Conservation (phyloP, 768 basidiomycete species). For the Hericium rajendrae region DNA sequence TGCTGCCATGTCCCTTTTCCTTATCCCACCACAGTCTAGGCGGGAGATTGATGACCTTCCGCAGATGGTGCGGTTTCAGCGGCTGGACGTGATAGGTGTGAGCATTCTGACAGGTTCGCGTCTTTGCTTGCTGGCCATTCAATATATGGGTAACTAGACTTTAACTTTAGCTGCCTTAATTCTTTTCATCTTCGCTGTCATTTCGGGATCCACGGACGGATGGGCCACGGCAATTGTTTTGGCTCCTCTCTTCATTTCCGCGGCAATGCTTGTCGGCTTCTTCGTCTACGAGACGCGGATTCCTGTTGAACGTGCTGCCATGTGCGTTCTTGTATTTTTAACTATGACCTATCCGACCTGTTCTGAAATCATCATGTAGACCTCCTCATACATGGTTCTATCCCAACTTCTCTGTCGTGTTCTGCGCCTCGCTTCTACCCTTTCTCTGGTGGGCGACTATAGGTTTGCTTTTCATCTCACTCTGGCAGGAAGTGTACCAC, state of each 20-base stretch:
- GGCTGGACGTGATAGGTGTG: slow-evolving; percentile 27
- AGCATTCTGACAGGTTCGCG: slow-evolving; percentile 23
- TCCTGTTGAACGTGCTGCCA: slow-evolving; percentile 24
- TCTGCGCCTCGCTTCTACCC: slow-evolving; percentile 27
- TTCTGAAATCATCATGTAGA: slow-evolving; percentile 4
- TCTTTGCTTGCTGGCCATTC: too few relatives aligned
- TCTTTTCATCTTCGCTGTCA: slow-evolving; percentile 27
- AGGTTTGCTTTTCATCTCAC: slow-evolving; percentile 23
- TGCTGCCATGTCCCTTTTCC: slow-evolving; percentile 19
- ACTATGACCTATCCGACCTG: too few relatives aligned
- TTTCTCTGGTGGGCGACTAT: slow-evolving; percentile 31
- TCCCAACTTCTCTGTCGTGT: slow-evolving; percentile 29
- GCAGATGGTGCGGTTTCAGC: slow-evolving; percentile 15
- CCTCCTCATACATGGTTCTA: slow-evolving; percentile 30
- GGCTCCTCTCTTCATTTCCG: slow-evolving; percentile 33
- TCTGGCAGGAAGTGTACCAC: slow-evolving; percentile 27
- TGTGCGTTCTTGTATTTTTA: slow-evolving; percentile 9
- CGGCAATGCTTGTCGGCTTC: slow-evolving; percentile 28
- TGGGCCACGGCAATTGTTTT: slow-evolving; percentile 32
- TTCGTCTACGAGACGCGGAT: slow-evolving; percentile 32
- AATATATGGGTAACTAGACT: background rate
- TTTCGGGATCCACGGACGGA: slow-evolving; percentile 31
- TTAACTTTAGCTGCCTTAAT: slow-evolving; percentile 19
- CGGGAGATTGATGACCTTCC: background rate
- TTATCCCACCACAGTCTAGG: slow-evolving; percentile 21